phyloP scores from a whole-genome alignment of 148 eudicot species.

The Selenicereus undatus region DNA sequence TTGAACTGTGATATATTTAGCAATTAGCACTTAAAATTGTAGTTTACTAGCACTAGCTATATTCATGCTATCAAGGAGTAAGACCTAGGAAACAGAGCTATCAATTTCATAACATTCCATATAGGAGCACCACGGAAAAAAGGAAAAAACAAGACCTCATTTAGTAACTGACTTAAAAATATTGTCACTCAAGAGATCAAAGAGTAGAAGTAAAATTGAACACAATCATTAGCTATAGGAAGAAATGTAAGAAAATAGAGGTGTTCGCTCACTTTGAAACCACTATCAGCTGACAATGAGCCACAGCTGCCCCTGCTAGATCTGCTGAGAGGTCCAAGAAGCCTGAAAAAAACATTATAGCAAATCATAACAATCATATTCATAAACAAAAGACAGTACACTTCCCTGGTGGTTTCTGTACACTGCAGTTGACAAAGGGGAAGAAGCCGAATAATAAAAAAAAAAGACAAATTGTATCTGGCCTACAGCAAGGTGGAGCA shows the following conservation, averaged over 20 bases:
- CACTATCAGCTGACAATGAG: slow-evolving; percentile 89
- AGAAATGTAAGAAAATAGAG: not conserved
- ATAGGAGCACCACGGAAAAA: too few relatives aligned
- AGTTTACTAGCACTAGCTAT: too few relatives aligned
- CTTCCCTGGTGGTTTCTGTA: not conserved
- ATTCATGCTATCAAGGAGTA: too few relatives aligned
- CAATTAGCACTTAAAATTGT: too few relatives aligned
- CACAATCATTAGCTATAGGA: not conserved
- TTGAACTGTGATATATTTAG: too few relatives aligned
- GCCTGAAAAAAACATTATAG: slow-evolving; percentile 41
- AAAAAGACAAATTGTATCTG: not conserved
- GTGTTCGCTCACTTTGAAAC: slow-evolving; percentile 68
- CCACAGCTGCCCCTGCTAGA: slow-evolving; percentile 71
- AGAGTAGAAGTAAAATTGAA: not conserved
- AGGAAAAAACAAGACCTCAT: too few relatives aligned
- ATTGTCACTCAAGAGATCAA: not conserved
- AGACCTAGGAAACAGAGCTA: too few relatives aligned
- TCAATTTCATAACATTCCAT: too few relatives aligned
- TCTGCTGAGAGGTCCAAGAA: slow-evolving; percentile 83
- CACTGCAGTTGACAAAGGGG: not conserved
- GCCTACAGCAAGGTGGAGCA: not conserved
- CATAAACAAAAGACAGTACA: too few relatives aligned
- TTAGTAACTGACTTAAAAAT: too few relatives aligned
- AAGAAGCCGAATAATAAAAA: not conserved
- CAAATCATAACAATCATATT: too few relatives aligned